phyloP scores from a whole-genome alignment of 208 protist species.

The Acanthamoeba healyi region DNA sequence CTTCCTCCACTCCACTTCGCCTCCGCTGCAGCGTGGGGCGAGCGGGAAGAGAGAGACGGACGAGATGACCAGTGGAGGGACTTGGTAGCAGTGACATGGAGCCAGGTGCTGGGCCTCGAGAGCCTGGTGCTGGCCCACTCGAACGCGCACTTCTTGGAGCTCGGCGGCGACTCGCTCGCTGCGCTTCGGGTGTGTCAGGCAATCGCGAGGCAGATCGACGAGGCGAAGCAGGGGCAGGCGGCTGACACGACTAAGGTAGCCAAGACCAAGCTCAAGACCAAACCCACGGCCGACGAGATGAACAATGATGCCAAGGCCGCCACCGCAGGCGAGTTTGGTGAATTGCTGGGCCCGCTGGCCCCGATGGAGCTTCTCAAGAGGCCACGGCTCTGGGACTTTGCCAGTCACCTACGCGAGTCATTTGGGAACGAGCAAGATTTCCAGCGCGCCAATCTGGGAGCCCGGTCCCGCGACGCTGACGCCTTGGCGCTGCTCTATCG shows the following conservation, averaged over 20 bases:
- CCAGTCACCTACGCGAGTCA: neutral
- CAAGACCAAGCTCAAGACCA: neutral
- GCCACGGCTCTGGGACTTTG: conserved; percentile 64
- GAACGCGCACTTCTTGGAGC: conserved; percentile 1
- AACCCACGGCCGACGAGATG: neutral
- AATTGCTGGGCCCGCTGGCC: conserved; percentile 46
- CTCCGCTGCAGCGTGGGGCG: neutral
- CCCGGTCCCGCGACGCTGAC: neutral
- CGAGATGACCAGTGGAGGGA: neutral
- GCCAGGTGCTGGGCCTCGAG: conserved; percentile 13
- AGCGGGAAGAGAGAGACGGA: neutral
- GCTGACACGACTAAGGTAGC: neutral
- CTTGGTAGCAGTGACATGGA: neutral
- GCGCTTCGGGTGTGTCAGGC: conserved; percentile 47
- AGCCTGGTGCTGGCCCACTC: neutral
- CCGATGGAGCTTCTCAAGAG: conserved; percentile 44
- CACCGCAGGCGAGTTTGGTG: conserved; percentile 6
- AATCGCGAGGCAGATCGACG: neutral
- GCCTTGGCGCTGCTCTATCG: neutral
- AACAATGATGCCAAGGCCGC: neutral
- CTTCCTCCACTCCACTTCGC: neutral
- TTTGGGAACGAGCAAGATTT: neutral
- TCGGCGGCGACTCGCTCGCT: conserved; percentile 62
- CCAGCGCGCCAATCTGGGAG: neutral
- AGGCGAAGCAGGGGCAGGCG: neutral